Evolutionary conservation across 2,329 filamentous ascomycete species (phyloP), one percentile per base, ranked within the genome.

Genomic region (Arthrobotrys pseudoclavata): DNA sequence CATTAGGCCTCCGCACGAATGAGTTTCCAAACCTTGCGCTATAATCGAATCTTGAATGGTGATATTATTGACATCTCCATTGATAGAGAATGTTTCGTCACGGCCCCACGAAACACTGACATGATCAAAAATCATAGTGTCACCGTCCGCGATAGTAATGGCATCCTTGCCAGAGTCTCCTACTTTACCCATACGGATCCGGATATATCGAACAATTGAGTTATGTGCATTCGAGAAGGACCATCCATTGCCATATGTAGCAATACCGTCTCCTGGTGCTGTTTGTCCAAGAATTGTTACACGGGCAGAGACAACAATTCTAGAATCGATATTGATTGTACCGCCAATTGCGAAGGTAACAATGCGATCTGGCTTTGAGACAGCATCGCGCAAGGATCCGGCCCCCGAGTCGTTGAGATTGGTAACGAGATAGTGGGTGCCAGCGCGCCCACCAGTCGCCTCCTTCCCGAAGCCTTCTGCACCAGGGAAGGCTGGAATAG

Each of bases 51-150:
- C 85, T 72, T 87, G 85, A 15, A 88, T 84, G 0, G 86, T 87
- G 53, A 88, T 84, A 67, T 87, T 87, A 15, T 83, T 82, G 0
- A 84, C 84, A 1, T 76, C 57, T 0, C 86, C 86, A 22, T 83
- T 86, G 80, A 88, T 87, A 12, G 84, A 85, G 79, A 87, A 88
- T 0, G 86, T 88, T 82, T 88, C 87, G 72, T 88, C 87, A 10
- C 86, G 86, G n/a, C 87, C 87, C 86, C 86, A 89, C 0, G 86
- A 84, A 15, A 86, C 85, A 20, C 85, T 86, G 34, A 88, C 82
- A 77, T 89, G 87, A 80, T 88, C 87, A 79, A 89, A 87, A 53
- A 89, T 88, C 83, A 89, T 87, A 78, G 85, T 86, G 34, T 82
- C 82, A 6, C 86, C 87, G 7, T 87, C 84, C 4, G 87, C 87